phyloP scores from a whole-genome alignment of 2,329 filamentous ascomycete genomes.

The Claviceps capensis region DNA sequence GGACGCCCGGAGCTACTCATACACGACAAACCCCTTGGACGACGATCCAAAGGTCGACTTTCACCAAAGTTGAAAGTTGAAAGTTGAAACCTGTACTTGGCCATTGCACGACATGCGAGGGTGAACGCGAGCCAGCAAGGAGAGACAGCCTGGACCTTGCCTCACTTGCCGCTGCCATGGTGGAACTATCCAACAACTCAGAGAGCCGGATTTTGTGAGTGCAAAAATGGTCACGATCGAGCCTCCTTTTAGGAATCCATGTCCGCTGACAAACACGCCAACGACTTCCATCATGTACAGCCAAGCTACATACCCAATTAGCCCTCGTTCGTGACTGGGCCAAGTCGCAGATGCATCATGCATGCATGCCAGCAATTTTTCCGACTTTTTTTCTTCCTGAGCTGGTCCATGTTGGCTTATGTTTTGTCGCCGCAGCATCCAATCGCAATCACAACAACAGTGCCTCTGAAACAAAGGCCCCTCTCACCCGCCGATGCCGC shows the following conservation, averaged over 20 bases:
- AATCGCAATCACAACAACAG: background rate
- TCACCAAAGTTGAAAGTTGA: no score
- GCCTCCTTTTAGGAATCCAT: conserved; percentile 10
- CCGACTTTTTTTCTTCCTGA: background rate
- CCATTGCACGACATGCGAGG: background rate
- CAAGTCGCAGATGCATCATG: background rate
- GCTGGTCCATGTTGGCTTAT: background rate
- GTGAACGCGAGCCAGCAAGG: no score
- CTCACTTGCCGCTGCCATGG: background rate
- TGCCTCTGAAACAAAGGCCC: background rate
- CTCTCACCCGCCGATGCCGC: background rate
- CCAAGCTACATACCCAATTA: no score
- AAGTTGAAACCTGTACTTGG: no score
- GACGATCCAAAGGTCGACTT: no score
- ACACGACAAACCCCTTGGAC: no score
- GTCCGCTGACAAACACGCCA: conserved; percentile 7
- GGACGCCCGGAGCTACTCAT: no score
- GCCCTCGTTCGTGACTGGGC: background rate
- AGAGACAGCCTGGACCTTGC: background rate
- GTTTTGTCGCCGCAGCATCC: background rate
- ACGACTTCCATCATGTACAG: conserved; percentile 1
- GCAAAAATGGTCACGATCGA: conserved; percentile 1
- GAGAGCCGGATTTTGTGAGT: background rate
- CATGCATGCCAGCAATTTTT: background rate
- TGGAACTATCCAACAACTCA: background rate